Percentiles rank a stretch among this genome's conserved stretches.
These are phyloP conservation scores for Eutrema heterophyllum DNA, from an alignment of 345 rosid genomes.

Conservation along the genomic window DNA sequence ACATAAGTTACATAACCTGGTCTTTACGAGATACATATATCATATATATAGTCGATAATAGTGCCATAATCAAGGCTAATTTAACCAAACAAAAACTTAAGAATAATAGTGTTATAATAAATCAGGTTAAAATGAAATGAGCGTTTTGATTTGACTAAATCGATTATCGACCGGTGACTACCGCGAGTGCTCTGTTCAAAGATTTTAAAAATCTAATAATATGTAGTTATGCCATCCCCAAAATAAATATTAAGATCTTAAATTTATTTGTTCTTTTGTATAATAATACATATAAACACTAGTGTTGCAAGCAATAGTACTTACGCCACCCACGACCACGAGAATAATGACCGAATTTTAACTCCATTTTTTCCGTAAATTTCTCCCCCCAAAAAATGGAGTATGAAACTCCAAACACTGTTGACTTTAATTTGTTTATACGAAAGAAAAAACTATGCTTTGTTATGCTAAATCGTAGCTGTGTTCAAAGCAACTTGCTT, in stretches of 20 bases:
- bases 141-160: not conserved
- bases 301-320: not conserved
- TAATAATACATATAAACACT: not conserved
- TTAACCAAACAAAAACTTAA: not conserved
- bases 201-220: no score
- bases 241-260: not conserved
- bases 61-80: not conserved
- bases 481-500: constrained; percentile 21
- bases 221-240: not conserved
- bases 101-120: not conserved
- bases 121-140: not conserved
- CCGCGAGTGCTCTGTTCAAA: no score
- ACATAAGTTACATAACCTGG: not conserved
- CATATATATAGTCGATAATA: not conserved
- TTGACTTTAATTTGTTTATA: constrained; percentile 17
- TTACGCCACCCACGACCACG: not conserved
- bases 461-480: constrained; percentile 27
- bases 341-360: not conserved
- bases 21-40: not conserved
- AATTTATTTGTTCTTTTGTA: not conserved
- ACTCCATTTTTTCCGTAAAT: not conserved
- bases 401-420: constrained; percentile 17
- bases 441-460: not conserved
- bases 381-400: not conserved
- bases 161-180: no score